phyloP scores from a whole-genome alignment of 2,329 filamentous ascomycete species.

The Hypoxylon sp. region DNA sequence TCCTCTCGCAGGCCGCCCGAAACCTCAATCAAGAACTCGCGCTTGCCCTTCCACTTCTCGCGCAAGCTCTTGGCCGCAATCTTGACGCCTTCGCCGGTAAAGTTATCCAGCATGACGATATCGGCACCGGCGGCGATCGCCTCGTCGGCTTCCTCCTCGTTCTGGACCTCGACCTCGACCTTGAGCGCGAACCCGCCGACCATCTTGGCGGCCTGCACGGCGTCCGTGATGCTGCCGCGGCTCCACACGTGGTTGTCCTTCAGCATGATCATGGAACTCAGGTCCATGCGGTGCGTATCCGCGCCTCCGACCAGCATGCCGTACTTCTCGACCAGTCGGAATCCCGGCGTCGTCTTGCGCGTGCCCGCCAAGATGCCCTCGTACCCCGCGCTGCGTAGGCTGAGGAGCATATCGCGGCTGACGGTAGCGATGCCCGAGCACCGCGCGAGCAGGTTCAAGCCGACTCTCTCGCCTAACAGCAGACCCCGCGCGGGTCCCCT shows the following conservation, averaged over 20 bases:
- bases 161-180: slow-evolving; percentile 96
- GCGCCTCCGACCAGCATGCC: slow-evolving; percentile 95
- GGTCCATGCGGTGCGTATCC: slow-evolving; percentile 91
- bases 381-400: slow-evolving; percentile 78
- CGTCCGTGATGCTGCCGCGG: slow-evolving; percentile 86
- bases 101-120: slow-evolving; percentile 98
- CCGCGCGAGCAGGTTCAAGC: slow-evolving; percentile 88
- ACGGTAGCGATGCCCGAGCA: slow-evolving; percentile 92
- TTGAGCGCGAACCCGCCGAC: slow-evolving; percentile 93
- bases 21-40: slow-evolving; percentile 87
- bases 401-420: slow-evolving; percentile 68
- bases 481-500: slow-evolving; percentile 83
- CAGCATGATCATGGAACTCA: slow-evolving; percentile 96
- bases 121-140: slow-evolving; percentile 93
- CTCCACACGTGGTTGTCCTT: slow-evolving; percentile 99
- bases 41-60: slow-evolving; percentile 81
- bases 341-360: slow-evolving; percentile 96
- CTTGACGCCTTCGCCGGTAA: slow-evolving; percentile 83
- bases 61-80: slow-evolving; percentile 82
- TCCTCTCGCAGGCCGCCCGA: slow-evolving; percentile 89
- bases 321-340: slow-evolving; percentile 97
- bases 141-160: slow-evolving; percentile 88
- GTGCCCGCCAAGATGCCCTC: slow-evolving; percentile 90
- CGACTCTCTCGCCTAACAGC: slow-evolving; percentile 93
- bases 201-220: slow-evolving; percentile 85